phyloP scores from a whole-genome alignment of 2,329 filamentous ascomycete species.

The Monilinia fructigena region DNA sequence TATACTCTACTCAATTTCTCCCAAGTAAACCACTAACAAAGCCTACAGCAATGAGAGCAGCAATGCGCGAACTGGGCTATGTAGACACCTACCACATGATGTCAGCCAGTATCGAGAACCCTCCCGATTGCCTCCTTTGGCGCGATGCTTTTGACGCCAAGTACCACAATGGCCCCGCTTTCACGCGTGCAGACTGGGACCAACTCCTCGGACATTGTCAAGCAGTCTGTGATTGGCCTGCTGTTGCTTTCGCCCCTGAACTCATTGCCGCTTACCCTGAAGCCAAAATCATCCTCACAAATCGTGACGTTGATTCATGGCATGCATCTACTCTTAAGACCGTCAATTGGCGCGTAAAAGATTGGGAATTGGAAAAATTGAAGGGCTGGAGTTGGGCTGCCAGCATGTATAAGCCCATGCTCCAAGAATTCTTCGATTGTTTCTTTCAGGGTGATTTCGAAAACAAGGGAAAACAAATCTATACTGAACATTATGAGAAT shows the following conservation, averaged over 20 bases:
- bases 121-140: slow-evolving; percentile 66
- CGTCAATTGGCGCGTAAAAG: slow-evolving; percentile 19
- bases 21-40: not conserved
- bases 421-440: slow-evolving; percentile 20
- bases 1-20: not conserved
- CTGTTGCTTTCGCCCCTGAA: slow-evolving; percentile 38
- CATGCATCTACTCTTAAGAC: slow-evolving; percentile 23
- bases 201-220: slow-evolving; percentile 61
- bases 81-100: slow-evolving; percentile 73
- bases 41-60: slow-evolving; percentile 57
- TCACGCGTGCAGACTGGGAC: slow-evolving; percentile 67
- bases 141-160: slow-evolving; percentile 65
- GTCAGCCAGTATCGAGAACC: slow-evolving; percentile 67
- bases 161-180: slow-evolving; percentile 58
- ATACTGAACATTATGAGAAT: slow-evolving; percentile 19
- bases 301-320: slow-evolving; percentile 29
- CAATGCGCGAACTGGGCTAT: slow-evolving; percentile 65
- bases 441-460: slow-evolving; percentile 19
- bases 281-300: slow-evolving; percentile 30
- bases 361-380: slow-evolving; percentile 16
- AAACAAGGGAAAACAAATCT: slow-evolving; percentile 16
- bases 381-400: slow-evolving; percentile 21
- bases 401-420: slow-evolving; percentile 23
- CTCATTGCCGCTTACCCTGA: slow-evolving; percentile 30
- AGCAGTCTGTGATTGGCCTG: slow-evolving; percentile 30